Evolutionary conservation across 2,329 filamentous ascomycete species (phyloP).

Genomic region (Fusarium graminum): DNA sequence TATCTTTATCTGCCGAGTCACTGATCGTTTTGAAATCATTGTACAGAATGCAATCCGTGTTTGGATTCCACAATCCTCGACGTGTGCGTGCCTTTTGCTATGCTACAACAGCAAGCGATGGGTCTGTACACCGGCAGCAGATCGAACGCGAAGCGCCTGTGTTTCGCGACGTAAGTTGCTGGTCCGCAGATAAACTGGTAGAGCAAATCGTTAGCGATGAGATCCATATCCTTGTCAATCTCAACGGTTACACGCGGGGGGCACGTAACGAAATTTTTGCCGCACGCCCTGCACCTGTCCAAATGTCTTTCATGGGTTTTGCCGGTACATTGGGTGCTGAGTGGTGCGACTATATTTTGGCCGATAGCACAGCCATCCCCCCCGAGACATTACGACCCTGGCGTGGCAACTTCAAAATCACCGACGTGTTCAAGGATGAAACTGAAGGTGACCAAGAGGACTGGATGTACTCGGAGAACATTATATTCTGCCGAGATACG

Average conservation of each 20-base stretch:
- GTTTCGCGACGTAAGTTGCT: conserved; percentile 88
- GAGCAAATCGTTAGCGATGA: conserved; percentile 87
- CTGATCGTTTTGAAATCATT: conserved; percentile 13
- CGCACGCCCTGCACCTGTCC: conserved; percentile 91
- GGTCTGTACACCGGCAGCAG: conserved; percentile 87
- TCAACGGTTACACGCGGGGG: conserved; percentile 98
- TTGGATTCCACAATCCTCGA: conserved; percentile 83
- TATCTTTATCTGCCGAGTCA: background rate
- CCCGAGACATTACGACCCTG: conserved; percentile 83
- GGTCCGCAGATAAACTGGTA: conserved; percentile 86
- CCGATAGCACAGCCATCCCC: conserved; percentile 89
- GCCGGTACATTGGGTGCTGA: conserved; percentile 95
- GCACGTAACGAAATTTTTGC: conserved; percentile 98
- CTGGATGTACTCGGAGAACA: conserved; percentile 97
- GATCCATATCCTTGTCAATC: conserved; percentile 94
- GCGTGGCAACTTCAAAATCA: conserved; percentile 78
- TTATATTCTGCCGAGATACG: conserved; percentile 92
- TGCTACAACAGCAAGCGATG: conserved; percentile 91
- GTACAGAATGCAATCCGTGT: conserved; percentile 92
- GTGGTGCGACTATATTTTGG: conserved; percentile 98
- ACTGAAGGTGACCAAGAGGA: conserved; percentile 77
- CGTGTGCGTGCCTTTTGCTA: conserved; percentile 92
- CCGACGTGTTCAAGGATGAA: conserved; percentile 76
- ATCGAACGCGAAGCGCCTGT: conserved; percentile 94
- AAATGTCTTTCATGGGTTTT: conserved; percentile 99